Evolutionary conservation across 2,329 filamentous ascomycete genomes (phyloP).

Genomic region (Neopestalotiopsis clavispora): DNA sequence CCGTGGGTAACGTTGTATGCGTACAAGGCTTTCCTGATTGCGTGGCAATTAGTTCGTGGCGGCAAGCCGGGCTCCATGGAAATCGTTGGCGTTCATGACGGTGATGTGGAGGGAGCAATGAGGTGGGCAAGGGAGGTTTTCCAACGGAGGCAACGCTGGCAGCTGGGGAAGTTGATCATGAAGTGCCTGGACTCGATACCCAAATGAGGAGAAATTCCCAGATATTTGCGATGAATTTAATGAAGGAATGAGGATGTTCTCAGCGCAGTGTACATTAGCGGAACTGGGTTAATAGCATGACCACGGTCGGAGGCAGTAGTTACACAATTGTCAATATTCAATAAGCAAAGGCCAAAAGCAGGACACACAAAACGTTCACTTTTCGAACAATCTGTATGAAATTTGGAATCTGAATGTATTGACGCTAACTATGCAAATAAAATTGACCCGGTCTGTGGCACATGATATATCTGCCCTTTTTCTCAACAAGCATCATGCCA

Average conservation of each 20-base stretch:
- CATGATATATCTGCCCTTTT: not conserved
- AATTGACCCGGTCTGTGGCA: not conserved
- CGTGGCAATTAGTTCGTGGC: not conserved
- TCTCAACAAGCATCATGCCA: not conserved
- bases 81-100: conserved; percentile 4
- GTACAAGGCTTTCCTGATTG: conserved; percentile 11
- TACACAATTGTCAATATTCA: too few species aligned
- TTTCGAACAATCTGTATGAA: not conserved
- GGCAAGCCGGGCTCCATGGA: conserved; percentile 6
- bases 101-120: not conserved
- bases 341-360: too few species aligned
- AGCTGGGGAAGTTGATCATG: conserved; percentile 1
- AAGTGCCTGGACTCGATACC: not conserved
- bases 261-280: not conserved
- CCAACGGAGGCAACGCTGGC: not conserved
- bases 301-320: not conserved
- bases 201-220: not conserved
- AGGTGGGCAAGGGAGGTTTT: conserved; percentile 9
- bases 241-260: not conserved
- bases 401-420: not conserved
- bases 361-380: not conserved
- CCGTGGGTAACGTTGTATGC: conserved; percentile 1
- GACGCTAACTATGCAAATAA: not conserved
- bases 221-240: not conserved
- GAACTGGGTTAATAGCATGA: not conserved